A percentile compares a stretch with the other conserved stretches of the same genome.
These are phyloP conservation scores for Neopestalotiopsis clavispora DNA, from an alignment of 2,329 filamentous ascomycete genomes.

Conservation along the genomic window DNA sequence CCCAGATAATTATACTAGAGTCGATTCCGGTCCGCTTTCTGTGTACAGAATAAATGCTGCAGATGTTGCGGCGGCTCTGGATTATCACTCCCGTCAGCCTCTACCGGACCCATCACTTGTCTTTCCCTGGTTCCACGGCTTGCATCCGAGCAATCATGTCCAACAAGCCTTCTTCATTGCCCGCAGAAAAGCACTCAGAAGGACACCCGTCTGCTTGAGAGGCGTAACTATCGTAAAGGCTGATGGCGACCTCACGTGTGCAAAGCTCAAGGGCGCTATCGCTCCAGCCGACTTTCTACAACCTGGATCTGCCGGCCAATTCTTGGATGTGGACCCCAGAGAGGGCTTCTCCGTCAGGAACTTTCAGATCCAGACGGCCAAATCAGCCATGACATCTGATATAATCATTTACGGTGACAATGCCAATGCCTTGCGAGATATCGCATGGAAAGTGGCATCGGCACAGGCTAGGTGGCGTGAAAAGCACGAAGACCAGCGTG, in stretches of 20 bases:
- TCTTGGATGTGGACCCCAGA: conserved; percentile 82
- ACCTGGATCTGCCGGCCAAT: conserved; percentile 55
- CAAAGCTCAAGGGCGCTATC: conserved; percentile 86
- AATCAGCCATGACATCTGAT: conserved; percentile 86
- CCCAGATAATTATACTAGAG: conserved; percentile 63
- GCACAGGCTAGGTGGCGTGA: conserved; percentile 80
- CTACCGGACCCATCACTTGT: conserved; percentile 84
- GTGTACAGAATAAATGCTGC: conserved; percentile 76
- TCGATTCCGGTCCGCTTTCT: conserved; percentile 58
- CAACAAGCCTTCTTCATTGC: conserved; percentile 90
- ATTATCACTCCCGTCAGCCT: conserved; percentile 78
- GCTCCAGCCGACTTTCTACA: conserved; percentile 80
- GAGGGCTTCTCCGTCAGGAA: conserved; percentile 96
- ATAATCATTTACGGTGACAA: conserved; percentile 90
- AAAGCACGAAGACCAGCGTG: conserved; percentile 61
- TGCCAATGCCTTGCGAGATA: conserved; percentile 60
- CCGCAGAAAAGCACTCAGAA: conserved; percentile 72
- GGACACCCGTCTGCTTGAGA: conserved; percentile 77
- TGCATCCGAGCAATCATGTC: conserved; percentile 86
- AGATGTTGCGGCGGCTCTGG: conserved; percentile 73
- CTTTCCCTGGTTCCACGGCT: conserved; percentile 95
- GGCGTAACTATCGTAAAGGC: conserved; percentile 88
- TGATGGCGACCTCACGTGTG: conserved; percentile 74
- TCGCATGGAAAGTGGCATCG: conserved; percentile 71
- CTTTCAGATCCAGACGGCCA: conserved; percentile 94